phyloP scores from a whole-genome alignment of 2,329 filamentous ascomycete species.

The Pleoardoris graminearum region DNA sequence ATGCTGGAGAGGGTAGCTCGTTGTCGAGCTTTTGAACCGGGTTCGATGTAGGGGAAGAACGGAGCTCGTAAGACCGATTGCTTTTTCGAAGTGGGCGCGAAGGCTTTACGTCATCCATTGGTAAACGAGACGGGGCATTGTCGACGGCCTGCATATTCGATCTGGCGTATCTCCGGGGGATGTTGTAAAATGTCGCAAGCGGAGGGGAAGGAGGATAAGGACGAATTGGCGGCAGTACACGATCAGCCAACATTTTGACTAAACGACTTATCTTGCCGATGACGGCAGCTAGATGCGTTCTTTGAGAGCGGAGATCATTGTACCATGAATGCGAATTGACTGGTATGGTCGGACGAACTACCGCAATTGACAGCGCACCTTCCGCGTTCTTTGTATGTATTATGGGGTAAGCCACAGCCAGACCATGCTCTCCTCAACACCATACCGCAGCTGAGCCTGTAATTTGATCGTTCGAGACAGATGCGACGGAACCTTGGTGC shows the following conservation, averaged over 20 bases:
- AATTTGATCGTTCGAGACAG: conserved; percentile 43
- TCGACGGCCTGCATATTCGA: conserved; percentile 36
- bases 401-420: conserved; percentile 27
- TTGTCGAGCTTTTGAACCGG: conserved; percentile 25
- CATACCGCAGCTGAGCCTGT: conserved; percentile 27
- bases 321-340: conserved; percentile 31
- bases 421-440: conserved; percentile 28
- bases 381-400: conserved; percentile 42
- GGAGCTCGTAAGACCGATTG: conserved; percentile 32
- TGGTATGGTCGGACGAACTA: conserved; percentile 27
- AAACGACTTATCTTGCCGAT: conserved; percentile 15
- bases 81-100: conserved; percentile 33
- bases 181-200: conserved; percentile 40
- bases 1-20: conserved; percentile 17
- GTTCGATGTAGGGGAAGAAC: conserved; percentile 22
- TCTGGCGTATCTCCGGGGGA: conserved; percentile 41
- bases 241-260: conserved; percentile 41
- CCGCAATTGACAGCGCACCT: conserved; percentile 21
- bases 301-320: conserved; percentile 42
- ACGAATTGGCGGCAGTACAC: conserved; percentile 38
- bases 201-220: conserved; percentile 21
- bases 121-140: conserved; percentile 14
- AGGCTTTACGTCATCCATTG: conserved; percentile 28
- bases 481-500: conserved; percentile 33
- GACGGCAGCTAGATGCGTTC: conserved; percentile 33